These are phyloP conservation scores for Daldinia childiae DNA, from an alignment of 495 filamentous ascomycete genomes.

Conservation along the genomic window DNA sequence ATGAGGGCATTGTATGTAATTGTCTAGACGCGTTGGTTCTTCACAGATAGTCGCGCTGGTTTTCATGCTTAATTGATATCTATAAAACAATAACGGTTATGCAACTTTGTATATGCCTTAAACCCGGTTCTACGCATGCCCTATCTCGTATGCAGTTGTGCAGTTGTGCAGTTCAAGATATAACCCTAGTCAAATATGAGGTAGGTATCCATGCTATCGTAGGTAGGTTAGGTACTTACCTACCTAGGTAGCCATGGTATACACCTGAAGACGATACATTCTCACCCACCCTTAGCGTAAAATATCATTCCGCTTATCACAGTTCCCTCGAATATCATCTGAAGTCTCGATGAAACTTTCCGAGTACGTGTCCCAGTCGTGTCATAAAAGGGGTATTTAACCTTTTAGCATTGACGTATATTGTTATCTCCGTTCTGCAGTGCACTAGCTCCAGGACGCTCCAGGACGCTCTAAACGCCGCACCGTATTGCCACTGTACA, in stretches of 20 bases:
- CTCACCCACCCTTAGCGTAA: neutral
- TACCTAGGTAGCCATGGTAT: too few species aligned
- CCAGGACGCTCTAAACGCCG: neutral
- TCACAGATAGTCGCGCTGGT: constrained; percentile 6
- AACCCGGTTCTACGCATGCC: neutral
- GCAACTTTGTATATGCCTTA: neutral
- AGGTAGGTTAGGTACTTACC: neutral
- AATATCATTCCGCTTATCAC: too few species aligned
- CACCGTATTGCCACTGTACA: constrained; percentile 1
- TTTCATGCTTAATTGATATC: constrained; percentile 11
- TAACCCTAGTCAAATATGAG: neutral
- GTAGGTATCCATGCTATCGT: neutral
- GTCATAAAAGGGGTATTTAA: neutral
- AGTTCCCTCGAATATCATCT: neutral
- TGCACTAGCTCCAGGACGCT: neutral
- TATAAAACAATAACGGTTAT: neutral
- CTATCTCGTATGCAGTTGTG: neutral
- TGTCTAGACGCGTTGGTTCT: constrained; percentile 3
- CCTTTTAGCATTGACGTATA: neutral
- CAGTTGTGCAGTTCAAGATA: neutral
- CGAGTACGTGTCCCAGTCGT: neutral
- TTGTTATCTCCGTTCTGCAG: neutral
- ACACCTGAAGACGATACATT: neutral
- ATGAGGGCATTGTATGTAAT: constrained; percentile 11
- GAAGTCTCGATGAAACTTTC: neutral